Conservation (phyloP, 176 grass and related monocot genomes). For the Oryza coarctata region DNA sequence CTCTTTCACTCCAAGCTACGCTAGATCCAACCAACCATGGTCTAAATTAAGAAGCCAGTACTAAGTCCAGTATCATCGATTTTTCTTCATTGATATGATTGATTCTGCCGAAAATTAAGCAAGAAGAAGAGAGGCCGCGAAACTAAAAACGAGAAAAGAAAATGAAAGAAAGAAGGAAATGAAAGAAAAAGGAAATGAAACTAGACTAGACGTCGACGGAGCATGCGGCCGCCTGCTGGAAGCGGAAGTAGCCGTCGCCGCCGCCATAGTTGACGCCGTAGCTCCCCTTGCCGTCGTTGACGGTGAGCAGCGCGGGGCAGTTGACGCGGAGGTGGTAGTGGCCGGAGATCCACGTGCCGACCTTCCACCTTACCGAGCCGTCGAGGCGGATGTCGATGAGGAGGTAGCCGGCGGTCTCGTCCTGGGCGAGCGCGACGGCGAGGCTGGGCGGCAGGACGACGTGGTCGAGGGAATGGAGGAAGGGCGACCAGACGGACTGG, state of each 20-base stretch:
- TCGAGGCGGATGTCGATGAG: slow-evolving; percentile 56
- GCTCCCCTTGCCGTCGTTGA: slow-evolving; percentile 37
- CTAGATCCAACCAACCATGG: background rate
- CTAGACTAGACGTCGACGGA: slow-evolving; percentile 51
- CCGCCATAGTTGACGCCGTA: slow-evolving; percentile 32
- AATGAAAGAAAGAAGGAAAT: background rate
- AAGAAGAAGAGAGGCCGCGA: background rate
- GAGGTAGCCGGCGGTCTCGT: slow-evolving; percentile 66
- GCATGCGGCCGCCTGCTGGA: slow-evolving; percentile 51
- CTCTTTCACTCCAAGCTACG: background rate
- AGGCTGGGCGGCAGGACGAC: slow-evolving; percentile 51
- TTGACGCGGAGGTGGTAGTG: slow-evolving; percentile 56
- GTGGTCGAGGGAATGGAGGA: slow-evolving; percentile 34
- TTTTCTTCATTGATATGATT: background rate
- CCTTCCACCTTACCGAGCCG: slow-evolving; percentile 63
- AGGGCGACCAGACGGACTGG: slow-evolving; percentile 63
- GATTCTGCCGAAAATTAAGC: background rate
- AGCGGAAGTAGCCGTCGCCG: slow-evolving; percentile 45
- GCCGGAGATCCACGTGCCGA: slow-evolving; percentile 69
- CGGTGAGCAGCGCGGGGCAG: slow-evolving; percentile 65
- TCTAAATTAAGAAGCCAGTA: background rate
- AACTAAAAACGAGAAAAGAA: background rate
- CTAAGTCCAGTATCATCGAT: background rate
- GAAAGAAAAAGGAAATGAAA: background rate
- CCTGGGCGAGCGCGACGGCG: slow-evolving; percentile 38